A percentile compares a stretch with the other conserved stretches of the same genome.
Conservation (phyloP, 2,329 filamentous ascomycete species). For the Thelonectria blattea region DNA sequence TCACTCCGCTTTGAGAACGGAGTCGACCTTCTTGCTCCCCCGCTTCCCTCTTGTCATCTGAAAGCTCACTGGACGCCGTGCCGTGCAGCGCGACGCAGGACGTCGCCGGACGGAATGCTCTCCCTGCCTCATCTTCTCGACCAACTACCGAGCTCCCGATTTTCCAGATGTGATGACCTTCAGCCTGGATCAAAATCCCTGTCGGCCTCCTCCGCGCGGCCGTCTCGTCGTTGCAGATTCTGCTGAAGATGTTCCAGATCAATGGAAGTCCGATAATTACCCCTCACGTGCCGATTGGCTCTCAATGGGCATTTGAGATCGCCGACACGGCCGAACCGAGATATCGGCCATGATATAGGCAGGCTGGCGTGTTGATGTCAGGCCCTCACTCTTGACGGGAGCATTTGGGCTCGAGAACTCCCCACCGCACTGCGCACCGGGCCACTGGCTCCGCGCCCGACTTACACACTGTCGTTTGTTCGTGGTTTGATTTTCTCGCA, state of each 20-base stretch:
- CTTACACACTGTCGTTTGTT: slow-evolving; percentile 9
- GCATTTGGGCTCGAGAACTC: slow-evolving; percentile 4
- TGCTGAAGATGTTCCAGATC: not conserved
- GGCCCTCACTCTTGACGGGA: not conserved
- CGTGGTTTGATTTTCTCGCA: slow-evolving; percentile 1
- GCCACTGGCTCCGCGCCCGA: slow-evolving; percentile 1
- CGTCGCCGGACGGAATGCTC: not conserved
- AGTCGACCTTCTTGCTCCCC: slow-evolving; percentile 15
- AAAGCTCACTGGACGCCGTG: slow-evolving; percentile 4
- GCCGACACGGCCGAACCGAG: slow-evolving; percentile 1
- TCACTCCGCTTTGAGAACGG: slow-evolving; percentile 21
- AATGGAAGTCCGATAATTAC: not conserved
- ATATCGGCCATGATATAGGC: not conserved
- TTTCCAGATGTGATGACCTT: slow-evolving; percentile 5
- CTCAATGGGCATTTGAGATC: not conserved
- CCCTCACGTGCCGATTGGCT: not conserved
- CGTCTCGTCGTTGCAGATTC: not conserved
- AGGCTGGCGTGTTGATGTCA: not conserved
- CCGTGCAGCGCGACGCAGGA: slow-evolving; percentile 1
- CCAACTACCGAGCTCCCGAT: slow-evolving; percentile 9
- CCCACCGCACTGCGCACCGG: not conserved
- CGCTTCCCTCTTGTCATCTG: slow-evolving; percentile 18
- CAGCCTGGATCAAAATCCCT: slow-evolving; percentile 1
- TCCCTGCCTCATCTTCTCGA: slow-evolving; percentile 1
- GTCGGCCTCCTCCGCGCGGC: not conserved